These are phyloP conservation scores for Suillus subluteus DNA, from an alignment of 768 basidiomycete genomes.

Conservation along the genomic window DNA sequence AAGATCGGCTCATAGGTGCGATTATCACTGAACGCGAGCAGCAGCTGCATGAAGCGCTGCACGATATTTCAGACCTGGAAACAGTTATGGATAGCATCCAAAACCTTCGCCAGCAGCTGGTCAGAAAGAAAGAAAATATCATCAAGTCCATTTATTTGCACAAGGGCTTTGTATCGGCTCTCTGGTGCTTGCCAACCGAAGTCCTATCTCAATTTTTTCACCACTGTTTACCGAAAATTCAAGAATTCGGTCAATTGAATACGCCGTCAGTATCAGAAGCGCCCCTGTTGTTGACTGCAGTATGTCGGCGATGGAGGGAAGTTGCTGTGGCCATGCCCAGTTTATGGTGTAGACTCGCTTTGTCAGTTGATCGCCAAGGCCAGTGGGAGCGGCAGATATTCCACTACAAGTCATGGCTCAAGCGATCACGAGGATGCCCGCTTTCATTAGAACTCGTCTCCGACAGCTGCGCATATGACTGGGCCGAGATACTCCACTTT, in stretches of 20 bases:
- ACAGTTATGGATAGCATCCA: slow-evolving; percentile 19
- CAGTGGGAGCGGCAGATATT: slow-evolving; percentile 14
- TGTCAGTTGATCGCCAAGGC: neutral
- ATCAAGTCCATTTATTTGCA: slow-evolving; percentile 24
- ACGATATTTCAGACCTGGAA: slow-evolving; percentile 18
- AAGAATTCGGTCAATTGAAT: too few species aligned
- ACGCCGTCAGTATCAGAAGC: slow-evolving; percentile 16
- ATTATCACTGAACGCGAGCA: slow-evolving; percentile 22
- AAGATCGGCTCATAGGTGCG: slow-evolving; percentile 17
- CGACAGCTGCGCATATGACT: neutral
- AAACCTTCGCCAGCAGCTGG: slow-evolving; percentile 16
- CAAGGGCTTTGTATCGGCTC: slow-evolving; percentile 29
- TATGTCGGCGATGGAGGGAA: slow-evolving; percentile 47
- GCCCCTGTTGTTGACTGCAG: slow-evolving; percentile 43
- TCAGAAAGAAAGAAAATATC: slow-evolving; percentile 18
- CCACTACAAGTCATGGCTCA: slow-evolving; percentile 12
- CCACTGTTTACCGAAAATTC: slow-evolving; percentile 33
- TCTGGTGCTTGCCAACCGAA: slow-evolving; percentile 48
- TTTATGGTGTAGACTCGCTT: slow-evolving; percentile 49
- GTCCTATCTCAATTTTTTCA: slow-evolving; percentile 50
- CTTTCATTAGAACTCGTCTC: slow-evolving; percentile 23
- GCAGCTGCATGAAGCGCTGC: slow-evolving; percentile 18
- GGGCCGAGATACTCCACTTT: slow-evolving; percentile 1
- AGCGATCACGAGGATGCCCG: slow-evolving; percentile 22
- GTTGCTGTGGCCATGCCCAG: slow-evolving; percentile 42